Conservation (phyloP, 495 filamentous ascomycete species). For the Xylaria grammica region DNA sequence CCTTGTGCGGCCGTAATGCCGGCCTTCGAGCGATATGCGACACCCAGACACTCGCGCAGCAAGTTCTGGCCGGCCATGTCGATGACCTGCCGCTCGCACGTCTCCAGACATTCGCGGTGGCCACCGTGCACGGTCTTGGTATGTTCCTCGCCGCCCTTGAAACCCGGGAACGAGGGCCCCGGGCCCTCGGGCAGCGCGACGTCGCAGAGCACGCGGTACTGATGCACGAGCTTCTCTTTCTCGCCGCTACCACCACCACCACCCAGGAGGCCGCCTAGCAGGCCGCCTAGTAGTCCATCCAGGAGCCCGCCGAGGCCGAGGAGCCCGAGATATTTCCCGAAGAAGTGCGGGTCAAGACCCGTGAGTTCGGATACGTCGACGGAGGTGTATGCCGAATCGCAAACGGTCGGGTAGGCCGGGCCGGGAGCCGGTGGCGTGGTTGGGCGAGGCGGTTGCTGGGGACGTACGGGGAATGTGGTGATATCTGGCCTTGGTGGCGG, state of each 20-base stretch:
- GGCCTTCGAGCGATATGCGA: conserved; percentile 21
- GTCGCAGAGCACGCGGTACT: conserved; percentile 32
- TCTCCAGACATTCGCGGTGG: conserved; percentile 25
- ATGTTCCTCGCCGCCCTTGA: background rate
- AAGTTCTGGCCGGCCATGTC: conserved; percentile 1
- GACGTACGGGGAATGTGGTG: background rate
- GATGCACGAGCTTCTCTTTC: conserved; percentile 22
- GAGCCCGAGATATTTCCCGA: conserved; percentile 20
- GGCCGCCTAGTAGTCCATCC: background rate
- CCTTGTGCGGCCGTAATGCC: background rate
- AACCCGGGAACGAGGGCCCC: background rate
- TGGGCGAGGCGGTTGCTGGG: conserved; percentile 2
- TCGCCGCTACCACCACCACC: background rate
- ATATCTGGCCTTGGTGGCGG: background rate
- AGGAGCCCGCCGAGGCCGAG: conserved; percentile 8
- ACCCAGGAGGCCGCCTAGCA: background rate
- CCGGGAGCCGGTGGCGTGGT: background rate
- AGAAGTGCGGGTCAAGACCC: conserved; percentile 22
- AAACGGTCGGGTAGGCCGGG: conserved; percentile 17
- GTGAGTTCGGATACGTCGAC: conserved; percentile 30
- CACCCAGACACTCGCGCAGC: conserved; percentile 30
- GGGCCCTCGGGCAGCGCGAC: conserved; percentile 10
- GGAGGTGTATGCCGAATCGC: conserved; percentile 24
- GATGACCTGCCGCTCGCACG: conserved; percentile 29
- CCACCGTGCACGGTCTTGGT: background rate